Evolutionary conservation across 164 flowering plant species (phyloP).

Genomic region (Berberis vulgaris): DNA sequence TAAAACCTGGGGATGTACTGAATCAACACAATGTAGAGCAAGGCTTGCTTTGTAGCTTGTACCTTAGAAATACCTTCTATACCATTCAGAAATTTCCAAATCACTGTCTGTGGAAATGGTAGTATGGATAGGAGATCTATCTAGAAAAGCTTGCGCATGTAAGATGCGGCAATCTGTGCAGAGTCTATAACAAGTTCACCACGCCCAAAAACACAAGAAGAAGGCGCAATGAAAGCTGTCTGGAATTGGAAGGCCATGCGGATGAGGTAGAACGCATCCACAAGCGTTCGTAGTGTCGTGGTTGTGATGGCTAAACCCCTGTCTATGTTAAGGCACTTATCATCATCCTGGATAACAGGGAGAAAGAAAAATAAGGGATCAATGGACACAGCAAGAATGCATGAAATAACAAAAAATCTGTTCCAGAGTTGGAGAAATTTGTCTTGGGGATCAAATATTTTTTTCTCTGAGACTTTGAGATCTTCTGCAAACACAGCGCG

Average conservation of each 20-base stretch:
- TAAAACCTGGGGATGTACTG: too few species aligned
- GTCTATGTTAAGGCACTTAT: constrained; percentile 7
- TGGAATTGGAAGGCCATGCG: constrained; percentile 90
- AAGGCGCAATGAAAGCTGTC: constrained; percentile 95
- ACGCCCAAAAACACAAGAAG: constrained; percentile 96
- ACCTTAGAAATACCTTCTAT: too few species aligned
- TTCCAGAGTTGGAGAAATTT: constrained; percentile 72
- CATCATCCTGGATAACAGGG: constrained; percentile 37
- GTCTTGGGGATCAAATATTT: constrained; percentile 94
- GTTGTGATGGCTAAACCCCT: constrained; percentile 6
- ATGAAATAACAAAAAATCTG: constrained; percentile 66
- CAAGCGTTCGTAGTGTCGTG: constrained; percentile 5
- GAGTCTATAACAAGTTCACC: constrained; percentile 97
- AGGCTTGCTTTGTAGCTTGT: too few species aligned
- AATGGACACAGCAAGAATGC: constrained; percentile 80
- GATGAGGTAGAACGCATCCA: constrained; percentile 17
- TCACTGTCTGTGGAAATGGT: constrained; percentile 61
- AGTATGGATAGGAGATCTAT: constrained; percentile 82
- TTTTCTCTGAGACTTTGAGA: constrained; percentile 75
- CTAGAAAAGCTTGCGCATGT: constrained; percentile 59
- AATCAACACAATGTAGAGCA: too few species aligned
- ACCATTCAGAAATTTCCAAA: too few species aligned
- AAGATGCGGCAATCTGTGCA: constrained; percentile 75
- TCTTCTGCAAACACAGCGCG: constrained; percentile 84
- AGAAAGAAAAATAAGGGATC: constrained; percentile 91